phyloP scores from a whole-genome alignment of 2,329 filamentous ascomycete genomes.

The Atkinsonella hypoxylon region DNA sequence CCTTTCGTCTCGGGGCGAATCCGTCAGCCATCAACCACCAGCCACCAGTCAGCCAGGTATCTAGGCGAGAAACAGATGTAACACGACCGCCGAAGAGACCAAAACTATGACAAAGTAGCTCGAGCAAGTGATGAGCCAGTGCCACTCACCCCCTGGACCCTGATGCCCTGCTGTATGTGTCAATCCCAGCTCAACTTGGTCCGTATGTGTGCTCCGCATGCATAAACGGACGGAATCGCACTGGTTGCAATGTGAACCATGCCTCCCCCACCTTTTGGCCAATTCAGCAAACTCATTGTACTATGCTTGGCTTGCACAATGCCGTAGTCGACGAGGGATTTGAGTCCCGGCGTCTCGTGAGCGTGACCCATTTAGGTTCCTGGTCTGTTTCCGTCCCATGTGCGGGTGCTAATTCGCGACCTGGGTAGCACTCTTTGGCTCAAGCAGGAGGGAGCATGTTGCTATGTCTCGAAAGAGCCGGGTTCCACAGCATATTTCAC shows the following conservation, averaged over 20 bases:
- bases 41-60: too few relatives aligned
- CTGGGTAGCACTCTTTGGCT: not conserved
- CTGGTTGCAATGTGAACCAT: not conserved
- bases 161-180: not conserved
- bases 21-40: too few relatives aligned
- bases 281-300: not conserved
- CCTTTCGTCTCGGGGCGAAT: too few relatives aligned
- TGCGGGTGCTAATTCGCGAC: not conserved
- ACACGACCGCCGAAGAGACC: not conserved
- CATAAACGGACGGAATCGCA: not conserved
- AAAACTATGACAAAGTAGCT: not conserved
- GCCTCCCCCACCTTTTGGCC: not conserved
- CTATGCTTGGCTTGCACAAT: not conserved
- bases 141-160: not conserved
- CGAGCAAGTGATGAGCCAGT: not conserved
- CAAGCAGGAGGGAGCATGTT: not conserved
- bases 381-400: not conserved
- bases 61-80: not conserved
- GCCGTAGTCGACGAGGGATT: not conserved
- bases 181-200: not conserved
- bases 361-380: not conserved
- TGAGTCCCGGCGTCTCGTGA: not conserved
- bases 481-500: constrained; percentile 2
- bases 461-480: not conserved
- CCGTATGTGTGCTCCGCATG: too few relatives aligned